Base-by-base conservation (phyloP, 441 rosid species). In the Theobroma grandiflorum region DNA sequence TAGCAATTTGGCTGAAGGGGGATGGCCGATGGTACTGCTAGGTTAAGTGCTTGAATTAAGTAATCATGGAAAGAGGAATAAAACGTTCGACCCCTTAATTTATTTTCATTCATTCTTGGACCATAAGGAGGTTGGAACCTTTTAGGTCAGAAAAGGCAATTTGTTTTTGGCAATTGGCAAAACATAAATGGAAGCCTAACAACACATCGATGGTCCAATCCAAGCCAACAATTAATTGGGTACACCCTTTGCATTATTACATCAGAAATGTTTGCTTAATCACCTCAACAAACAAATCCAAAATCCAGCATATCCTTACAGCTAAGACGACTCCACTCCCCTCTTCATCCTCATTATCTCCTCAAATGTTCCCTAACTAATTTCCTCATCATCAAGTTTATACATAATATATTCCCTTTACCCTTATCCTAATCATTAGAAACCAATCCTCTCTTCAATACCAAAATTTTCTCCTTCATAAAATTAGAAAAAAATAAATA, bases 251-350 rank as follows among this genome's bases (percentile, higher is more conserved):
- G 8, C 3, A 42, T 40, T 20, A n/a, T 53, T 55, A 53, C 42
- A 33, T 31, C 10, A 3, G 43, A 37, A 6, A 63, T 20, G 42
- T 63, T 63, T 71, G 43, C 75, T 71, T 37, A 53, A 72, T 55
- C 64, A 64, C 38, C 52, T 22, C 50, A 63, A 50, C 79, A 75
- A 4, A 18, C 43, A 37, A 49, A 12, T 37, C 35, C 61, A 50
- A 35, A 64, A 50, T 65, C 72, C 40, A 65, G 33, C 70, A 72
- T 49, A 62, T 62, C 77, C 8, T 8, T 62, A 49, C 77, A 79
- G 81, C 81, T 79, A 70, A 33, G 52, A 1, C 0, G 40, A 67
- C 8, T 65, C 65, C 45, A 15, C 33, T 11, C 49, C 3, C 18
- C 38, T 8, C 16, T 10, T 10, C 63, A 11, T 65, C 33, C 50